Evolutionary conservation across 192 early-diverging fungal species (phyloP).

Genomic region (Backusella australiensis): DNA sequence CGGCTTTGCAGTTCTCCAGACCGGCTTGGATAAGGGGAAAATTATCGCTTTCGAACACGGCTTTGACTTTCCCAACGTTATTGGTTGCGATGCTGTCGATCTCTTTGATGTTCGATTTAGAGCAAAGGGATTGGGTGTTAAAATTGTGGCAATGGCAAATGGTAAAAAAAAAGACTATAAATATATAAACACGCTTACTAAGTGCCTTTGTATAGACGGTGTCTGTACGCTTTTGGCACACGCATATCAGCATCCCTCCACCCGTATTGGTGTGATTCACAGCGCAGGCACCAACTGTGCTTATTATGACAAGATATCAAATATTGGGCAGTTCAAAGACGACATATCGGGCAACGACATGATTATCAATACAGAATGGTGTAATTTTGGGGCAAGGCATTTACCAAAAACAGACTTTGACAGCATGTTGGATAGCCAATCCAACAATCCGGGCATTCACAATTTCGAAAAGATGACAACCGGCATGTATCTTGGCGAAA

Average conservation of each 20-base stretch:
- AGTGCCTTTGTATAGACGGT: constrained; percentile 62
- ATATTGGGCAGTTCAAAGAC: constrained; percentile 45
- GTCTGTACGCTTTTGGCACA: constrained; percentile 87
- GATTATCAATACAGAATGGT: constrained; percentile 96
- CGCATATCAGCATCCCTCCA: constrained; percentile 71
- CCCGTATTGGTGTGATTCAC: constrained; percentile 82
- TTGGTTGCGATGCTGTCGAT: constrained; percentile 78
- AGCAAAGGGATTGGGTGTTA: constrained; percentile 67
- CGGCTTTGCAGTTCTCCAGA: constrained; percentile 48
- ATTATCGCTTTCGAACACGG: constrained; percentile 81
- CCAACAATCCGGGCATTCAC: constrained; percentile 75
- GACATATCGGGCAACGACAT: constrained; percentile 49
- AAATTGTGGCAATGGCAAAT: constrained; percentile 80
- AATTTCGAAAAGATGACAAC: constrained; percentile 93
- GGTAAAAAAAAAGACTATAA: constrained; percentile 21
- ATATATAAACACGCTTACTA: background rate
- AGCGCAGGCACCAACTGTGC: constrained; percentile 93
- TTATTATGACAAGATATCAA: constrained; percentile 61
- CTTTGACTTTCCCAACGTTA: constrained; percentile 70
- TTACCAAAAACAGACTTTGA: constrained; percentile 85
- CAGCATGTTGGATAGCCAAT: constrained; percentile 73
- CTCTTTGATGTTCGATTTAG: constrained; percentile 73
- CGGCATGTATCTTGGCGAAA: constrained; percentile 90
- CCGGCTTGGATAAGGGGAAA: constrained; percentile 54
- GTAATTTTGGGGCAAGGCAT: constrained; percentile 73